Evolutionary conservation across 2,329 filamentous ascomycete species (phyloP).

Genomic region (Sporothrix brasiliensis): DNA sequence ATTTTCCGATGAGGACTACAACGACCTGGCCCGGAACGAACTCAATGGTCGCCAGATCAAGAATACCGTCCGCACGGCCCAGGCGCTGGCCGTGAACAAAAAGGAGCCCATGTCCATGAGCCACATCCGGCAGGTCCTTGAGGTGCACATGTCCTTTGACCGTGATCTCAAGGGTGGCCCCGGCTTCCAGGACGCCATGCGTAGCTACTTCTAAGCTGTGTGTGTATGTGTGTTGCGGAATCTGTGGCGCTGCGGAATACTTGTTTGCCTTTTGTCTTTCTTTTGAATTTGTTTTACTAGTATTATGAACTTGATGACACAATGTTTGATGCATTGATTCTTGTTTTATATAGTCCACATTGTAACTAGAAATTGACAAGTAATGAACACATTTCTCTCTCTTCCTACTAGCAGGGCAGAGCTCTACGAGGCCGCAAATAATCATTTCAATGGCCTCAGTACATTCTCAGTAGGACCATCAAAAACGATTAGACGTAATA

Average conservation of each 20-base stretch:
- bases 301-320: no score
- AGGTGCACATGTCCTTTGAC: constrained; percentile 81
- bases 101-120: constrained; percentile 71
- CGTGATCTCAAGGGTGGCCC: constrained; percentile 78
- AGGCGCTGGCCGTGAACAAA: constrained; percentile 79
- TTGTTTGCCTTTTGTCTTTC: background rate
- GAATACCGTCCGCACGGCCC: constrained; percentile 81
- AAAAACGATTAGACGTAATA: no score
- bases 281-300: background rate
- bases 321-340: no score
- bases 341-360: no score
- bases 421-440: no score
- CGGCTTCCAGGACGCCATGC: constrained; percentile 82
- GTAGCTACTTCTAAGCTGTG: constrained; percentile 65
- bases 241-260: background rate
- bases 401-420: no score
- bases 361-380: no score
- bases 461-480: no score
- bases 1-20: constrained; percentile 69
- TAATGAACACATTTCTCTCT: no score
- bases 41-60: constrained; percentile 74
- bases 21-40: constrained; percentile 66
- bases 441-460: no score
- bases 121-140: constrained; percentile 80
- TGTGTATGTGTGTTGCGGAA: no score